Evolutionary conservation across 1,284 basidiomycete species (phyloP), one percentile per base, ranked within the genome.

Genomic region (Ceratobasidium sp.): DNA sequence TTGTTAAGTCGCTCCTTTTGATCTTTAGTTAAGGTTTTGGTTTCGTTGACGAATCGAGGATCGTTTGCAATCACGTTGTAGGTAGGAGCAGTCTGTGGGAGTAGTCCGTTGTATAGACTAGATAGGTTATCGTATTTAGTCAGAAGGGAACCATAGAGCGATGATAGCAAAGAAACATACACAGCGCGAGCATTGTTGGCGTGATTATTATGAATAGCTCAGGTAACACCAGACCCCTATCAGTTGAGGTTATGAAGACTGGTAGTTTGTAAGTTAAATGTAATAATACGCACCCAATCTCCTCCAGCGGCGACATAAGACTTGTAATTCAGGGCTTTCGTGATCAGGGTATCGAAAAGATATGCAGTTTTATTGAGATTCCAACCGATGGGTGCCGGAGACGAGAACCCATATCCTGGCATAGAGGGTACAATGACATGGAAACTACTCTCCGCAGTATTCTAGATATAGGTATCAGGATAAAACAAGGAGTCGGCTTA

Each of bases 341-440:
- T 68, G 48, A 79, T 52, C 0, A 79, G 70, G n/a, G 69, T 77
- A 50, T 79, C 67, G 54, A 77, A 79, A 4, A 79, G 42, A 20
- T 33, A 23, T 15, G 78, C 78, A n/a, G 78, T 79, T 10, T 64
- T 50, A 15, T 78, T 78, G 2, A 78, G 3, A 17, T 40, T 73
- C 75, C 75, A 77, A 7, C 69, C 68, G 6, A 54, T 20, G 15
- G 78, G 78, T n/a, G 75, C 59, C 6, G 75, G 69, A 1, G 76
- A 77, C 13, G 68, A 73, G 61, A 77, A 79, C 28, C 70, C 78
- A 62, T 77, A 79, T 28, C 78, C 78, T 20, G 78, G 78, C 10
- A 79, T 17, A 3, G 78, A 77, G 12, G 78, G 78, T 12, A 79
- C 69, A n/a, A 79, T 64, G n/a, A 79, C 68, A 75, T 79, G 76